Base-by-base conservation (phyloP, 306 rosid species). In the Senna tora region DNA sequence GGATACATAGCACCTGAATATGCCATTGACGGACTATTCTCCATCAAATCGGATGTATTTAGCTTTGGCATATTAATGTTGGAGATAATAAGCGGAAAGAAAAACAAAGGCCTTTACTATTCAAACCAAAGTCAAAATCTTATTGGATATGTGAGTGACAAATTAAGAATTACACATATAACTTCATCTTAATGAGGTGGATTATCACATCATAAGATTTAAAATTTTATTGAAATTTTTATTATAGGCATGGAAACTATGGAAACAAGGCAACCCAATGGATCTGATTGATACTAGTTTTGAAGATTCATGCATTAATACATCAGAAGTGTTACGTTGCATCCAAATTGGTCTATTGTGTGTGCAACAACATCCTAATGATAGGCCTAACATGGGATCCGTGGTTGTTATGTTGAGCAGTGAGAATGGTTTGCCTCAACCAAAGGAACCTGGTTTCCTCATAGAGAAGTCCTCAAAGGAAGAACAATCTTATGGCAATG, bases 291-390 rank as follows among this genome's bases (percentile, higher is more conserved):
- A 65, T 71, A 0, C 68, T 16, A 14, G 15, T 22, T 16, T 78
- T 3, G 30, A 15, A 14, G 73, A 17, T 2, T 54, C 82, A 0
- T n/a, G 6, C 12, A 9, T 33, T 57, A n/a, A n/a, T n/a, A 0
- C 0, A 63, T 54, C 46, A 20, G 62, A 77, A 64, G 73, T 13
- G 0, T 11, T 77, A 9, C 25, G 85, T 16, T 67, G 79, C 66
- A 70, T 80, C 28, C 80, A 84, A 9, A 59, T 79, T 0, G 69
- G 87, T 42, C 73, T 82, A 52, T 59, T 82, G 22, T 82, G 87
- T 54, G 64, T 80, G 30, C 83, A 82, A 38, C 80, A 74, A 4
- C 72, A 52, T 41, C 81, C 85, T 0, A 64, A 77, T 20, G 84
- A 82, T 4, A 74, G 85, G 53, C 85, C 85, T 20, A 71, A 49